Percentiles rank a stretch among this genome's conserved stretches.
These are phyloP conservation scores for Marsdenia floribunda DNA, from an alignment of 257 asterid species.

Conservation along the genomic window DNA sequence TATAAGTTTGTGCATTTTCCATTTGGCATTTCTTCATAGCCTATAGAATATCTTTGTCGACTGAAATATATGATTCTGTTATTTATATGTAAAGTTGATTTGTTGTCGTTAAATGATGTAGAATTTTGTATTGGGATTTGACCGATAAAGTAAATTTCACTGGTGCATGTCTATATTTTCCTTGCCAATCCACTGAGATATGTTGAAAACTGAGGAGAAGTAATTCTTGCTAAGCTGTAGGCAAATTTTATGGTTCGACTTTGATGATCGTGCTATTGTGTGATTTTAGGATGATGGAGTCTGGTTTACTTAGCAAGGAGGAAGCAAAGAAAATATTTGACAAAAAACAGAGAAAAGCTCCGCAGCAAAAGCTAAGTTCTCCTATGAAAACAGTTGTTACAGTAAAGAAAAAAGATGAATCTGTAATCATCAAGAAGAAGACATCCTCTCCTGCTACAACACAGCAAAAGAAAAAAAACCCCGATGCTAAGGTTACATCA, in stretches of 20 bases:
- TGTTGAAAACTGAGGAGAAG: not conserved
- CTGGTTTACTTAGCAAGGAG: slow-evolving; percentile 75
- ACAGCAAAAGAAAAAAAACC: slow-evolving; percentile 39
- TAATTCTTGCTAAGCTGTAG: not conserved
- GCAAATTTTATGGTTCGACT: not conserved
- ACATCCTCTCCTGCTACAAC: slow-evolving; percentile 30
- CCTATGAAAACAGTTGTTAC: slow-evolving; percentile 57
- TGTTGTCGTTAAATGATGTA: not conserved
- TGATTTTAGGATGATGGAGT: slow-evolving; percentile 89
- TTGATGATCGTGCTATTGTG: not conserved
- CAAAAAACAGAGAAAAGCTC: slow-evolving; percentile 51
- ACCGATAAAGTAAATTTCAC: not conserved
- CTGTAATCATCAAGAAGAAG: slow-evolving; percentile 32
- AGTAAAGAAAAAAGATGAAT: slow-evolving; percentile 39
- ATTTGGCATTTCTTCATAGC: not conserved
- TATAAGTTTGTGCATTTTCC: not conserved
- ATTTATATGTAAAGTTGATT: not conserved
- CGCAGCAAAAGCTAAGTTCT: slow-evolving; percentile 56
- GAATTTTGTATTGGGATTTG: not conserved
- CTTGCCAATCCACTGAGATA: not conserved
- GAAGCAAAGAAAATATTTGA: slow-evolving; percentile 66
- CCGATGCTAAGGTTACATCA: slow-evolving; percentile 31
- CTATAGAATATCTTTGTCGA: not conserved
- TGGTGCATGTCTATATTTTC: not conserved
- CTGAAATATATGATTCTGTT: not conserved